Percentiles rank a stretch among this genome's conserved stretches.
These are phyloP conservation scores for Wickerhamomyces sydowiorum DNA, from an alignment of 805 yeast species.

Conservation along the genomic window DNA sequence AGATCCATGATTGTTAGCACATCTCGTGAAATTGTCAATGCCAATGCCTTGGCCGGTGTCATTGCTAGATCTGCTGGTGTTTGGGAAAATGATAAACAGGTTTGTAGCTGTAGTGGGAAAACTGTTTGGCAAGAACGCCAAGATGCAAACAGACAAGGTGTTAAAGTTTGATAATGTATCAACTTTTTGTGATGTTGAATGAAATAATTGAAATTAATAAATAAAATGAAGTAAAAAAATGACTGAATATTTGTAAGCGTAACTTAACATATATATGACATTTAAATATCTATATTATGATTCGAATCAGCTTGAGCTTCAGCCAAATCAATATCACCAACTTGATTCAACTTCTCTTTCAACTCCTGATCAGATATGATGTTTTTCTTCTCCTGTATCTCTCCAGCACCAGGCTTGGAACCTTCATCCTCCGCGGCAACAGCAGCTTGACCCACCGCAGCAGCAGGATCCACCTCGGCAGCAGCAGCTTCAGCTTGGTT, in stretches of 20 bases:
- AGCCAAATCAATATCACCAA: neutral
- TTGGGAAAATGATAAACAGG: constrained; percentile 93
- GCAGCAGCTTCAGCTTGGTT: neutral
- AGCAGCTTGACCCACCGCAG: neutral
- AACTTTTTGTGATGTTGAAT: neutral
- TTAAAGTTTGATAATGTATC: constrained; percentile 20
- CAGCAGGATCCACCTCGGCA: neutral
- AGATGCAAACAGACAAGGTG: constrained; percentile 65
- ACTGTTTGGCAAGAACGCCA: constrained; percentile 92
- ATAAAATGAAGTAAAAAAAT: neutral
- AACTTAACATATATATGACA: too few species aligned
- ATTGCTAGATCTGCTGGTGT: constrained; percentile 95
- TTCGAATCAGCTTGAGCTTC: neutral
- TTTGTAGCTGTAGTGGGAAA: constrained; percentile 93
- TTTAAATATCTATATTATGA: neutral
- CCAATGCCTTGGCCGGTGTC: constrained; percentile 65
- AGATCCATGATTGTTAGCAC: constrained; percentile 39
- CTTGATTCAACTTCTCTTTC: neutral
- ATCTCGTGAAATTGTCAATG: constrained; percentile 13
- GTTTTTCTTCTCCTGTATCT: neutral
- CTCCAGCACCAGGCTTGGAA: neutral
- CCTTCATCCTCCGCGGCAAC: neutral
- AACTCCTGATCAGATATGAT: neutral
- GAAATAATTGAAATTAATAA: too few species aligned
- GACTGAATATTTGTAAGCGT: too few species aligned